These are phyloP conservation scores for Coemansia sp. DNA, from an alignment of 192 early-diverging fungal species.

Conservation along the genomic window DNA sequence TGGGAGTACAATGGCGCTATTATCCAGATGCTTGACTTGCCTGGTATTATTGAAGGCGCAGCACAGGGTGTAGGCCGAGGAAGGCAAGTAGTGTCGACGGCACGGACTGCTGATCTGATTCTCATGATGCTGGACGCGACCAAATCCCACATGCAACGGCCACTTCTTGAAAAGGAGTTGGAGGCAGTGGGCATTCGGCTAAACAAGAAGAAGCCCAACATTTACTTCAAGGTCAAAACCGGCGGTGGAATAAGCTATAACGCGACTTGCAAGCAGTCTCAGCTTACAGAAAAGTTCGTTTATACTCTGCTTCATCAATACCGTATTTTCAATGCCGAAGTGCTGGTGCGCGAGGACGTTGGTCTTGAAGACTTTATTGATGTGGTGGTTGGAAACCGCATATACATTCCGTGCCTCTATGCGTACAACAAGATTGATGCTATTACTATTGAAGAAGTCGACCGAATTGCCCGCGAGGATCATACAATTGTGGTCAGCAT, in stretches of 20 bases:
- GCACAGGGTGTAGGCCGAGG: conserved; percentile 97
- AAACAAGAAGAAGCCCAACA: conserved; percentile 84
- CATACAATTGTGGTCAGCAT: conserved; percentile 90
- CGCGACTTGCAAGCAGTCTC: conserved; percentile 82
- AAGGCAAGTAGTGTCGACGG: conserved; percentile 95
- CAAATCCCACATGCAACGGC: conserved; percentile 80
- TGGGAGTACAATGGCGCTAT: conserved; percentile 93
- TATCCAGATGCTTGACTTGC: conserved; percentile 97
- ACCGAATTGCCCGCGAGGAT: conserved; percentile 84
- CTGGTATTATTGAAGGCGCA: conserved; percentile 98
- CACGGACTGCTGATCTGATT: conserved; percentile 93
- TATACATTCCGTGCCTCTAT: conserved; percentile 94
- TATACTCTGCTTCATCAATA: conserved; percentile 95
- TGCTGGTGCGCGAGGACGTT: conserved; percentile 94
- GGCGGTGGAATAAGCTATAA: conserved; percentile 97
- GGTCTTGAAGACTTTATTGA: conserved; percentile 98
- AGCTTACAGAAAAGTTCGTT: conserved; percentile 87
- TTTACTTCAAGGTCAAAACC: conserved; percentile 96
- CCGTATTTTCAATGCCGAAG: conserved; percentile 96
- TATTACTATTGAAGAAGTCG: conserved; percentile 93
- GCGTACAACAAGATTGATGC: conserved; percentile 98
- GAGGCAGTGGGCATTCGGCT: conserved; percentile 95
- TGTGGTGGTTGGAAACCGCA: conserved; percentile 96
- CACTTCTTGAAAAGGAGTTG: conserved; percentile 86
- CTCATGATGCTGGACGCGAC: conserved; percentile 99